A percentile compares a stretch with the other conserved stretches of the same genome.
Evolutionary conservation across 1,284 basidiomycete species (phyloP).

Genomic region (Melampsora americana): DNA sequence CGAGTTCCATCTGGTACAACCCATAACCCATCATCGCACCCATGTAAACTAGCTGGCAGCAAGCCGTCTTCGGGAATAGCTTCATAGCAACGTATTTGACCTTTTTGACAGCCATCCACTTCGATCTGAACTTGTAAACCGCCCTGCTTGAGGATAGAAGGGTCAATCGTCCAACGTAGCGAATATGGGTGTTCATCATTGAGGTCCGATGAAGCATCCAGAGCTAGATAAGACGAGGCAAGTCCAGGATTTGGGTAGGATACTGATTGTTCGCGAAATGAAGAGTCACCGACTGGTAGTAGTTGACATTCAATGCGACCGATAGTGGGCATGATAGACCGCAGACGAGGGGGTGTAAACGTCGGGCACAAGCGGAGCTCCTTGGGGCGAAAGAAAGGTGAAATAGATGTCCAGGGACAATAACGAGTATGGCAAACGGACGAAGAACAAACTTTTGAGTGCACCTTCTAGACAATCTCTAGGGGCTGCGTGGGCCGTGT

Average conservation of each 20-base stretch:
- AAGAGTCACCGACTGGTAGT: not conserved
- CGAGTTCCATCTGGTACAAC: constrained; percentile 43
- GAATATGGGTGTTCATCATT: constrained; percentile 32
- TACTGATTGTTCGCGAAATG: constrained; percentile 5
- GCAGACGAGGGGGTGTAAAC: not conserved
- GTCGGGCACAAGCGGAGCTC: too few relatives aligned
- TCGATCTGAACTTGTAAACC: constrained; percentile 41
- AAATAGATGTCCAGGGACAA: not conserved
- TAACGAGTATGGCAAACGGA: not conserved
- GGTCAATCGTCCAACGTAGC: constrained; percentile 35
- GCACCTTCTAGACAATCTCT: too few relatives aligned
- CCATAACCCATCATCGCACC: constrained; percentile 40
- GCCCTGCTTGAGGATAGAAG: constrained; percentile 13
- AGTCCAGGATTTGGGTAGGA: constrained; percentile 7
- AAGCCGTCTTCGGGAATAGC: constrained; percentile 16
- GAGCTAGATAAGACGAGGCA: constrained; percentile 19
- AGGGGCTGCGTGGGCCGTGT: too few relatives aligned
- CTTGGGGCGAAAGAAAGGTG: not conserved
- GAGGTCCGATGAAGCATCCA: constrained; percentile 13
- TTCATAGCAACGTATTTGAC: constrained; percentile 37
- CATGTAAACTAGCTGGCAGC: constrained; percentile 15
- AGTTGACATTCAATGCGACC: constrained; percentile 29
- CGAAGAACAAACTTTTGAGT: too few relatives aligned
- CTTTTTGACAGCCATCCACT: constrained; percentile 43
- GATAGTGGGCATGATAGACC: constrained; percentile 13